Evolutionary conservation across 257 asterid genomes (phyloP).

Genomic region (Solanum virginianum): DNA sequence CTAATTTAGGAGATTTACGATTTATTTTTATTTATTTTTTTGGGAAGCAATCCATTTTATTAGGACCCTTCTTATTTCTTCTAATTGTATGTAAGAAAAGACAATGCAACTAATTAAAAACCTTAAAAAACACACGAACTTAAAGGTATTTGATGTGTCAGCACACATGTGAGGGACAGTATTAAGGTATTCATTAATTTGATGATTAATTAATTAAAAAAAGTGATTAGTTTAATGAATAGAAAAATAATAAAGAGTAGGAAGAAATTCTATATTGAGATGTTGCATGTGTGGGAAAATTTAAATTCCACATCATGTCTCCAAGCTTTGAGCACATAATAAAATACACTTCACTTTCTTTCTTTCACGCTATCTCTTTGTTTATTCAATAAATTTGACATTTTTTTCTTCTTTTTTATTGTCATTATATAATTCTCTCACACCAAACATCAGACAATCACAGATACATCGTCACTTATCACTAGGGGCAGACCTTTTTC

Average conservation of each 20-base stretch:
- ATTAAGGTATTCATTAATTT: not conserved
- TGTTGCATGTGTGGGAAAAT: conserved; percentile 37
- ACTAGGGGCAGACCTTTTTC: not conserved
- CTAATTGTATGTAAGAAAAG: not conserved
- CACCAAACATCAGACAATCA: not conserved
- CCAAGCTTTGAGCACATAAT: conserved; percentile 29
- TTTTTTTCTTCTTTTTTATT: not conserved
- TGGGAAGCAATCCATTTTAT: too few species aligned
- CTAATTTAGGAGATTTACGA: not conserved
- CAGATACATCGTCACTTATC: not conserved
- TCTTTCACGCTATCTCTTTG: not conserved
- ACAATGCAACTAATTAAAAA: not conserved
- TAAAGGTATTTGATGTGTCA: not conserved
- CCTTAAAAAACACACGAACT: not conserved
- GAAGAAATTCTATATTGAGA: conserved; percentile 18
- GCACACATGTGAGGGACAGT: not conserved
- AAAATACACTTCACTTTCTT: conserved; percentile 5
- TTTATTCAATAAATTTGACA: not conserved
- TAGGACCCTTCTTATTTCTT: not conserved
- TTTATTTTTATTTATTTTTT: too few species aligned
- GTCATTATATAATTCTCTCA: not conserved
- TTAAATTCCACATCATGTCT: conserved; percentile 32
- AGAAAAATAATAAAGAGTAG: not conserved
- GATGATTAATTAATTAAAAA: not conserved
- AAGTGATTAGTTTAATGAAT: not conserved